Base-by-base conservation (phyloP, 2,329 filamentous ascomycete genomes). In the Penicillium palitans region DNA sequence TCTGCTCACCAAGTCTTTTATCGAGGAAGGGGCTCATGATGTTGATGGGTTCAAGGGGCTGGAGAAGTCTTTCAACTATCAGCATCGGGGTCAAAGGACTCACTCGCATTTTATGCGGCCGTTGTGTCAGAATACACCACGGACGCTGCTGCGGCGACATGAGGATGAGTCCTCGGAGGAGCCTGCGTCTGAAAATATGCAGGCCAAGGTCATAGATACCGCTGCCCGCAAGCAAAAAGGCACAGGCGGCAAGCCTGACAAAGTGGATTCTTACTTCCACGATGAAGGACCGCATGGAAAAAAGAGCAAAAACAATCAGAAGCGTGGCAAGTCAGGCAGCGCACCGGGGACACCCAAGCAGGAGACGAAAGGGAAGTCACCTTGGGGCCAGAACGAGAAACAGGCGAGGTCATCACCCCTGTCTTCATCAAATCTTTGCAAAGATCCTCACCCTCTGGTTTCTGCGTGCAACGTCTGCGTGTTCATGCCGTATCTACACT, bases 401-500 rank as follows among this genome's bases (percentile, higher is more conserved):
- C 68, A 51, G 40, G 40, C 52, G 6, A 60, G 60, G 9, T 46
- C 57, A 35, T 62, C 64, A 7, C 46, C 35, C 59, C 71, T 29
- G 68, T 73, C 60, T 62, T 69, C 66, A 63, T 69, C 66, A 63
- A 80, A 58, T 71, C 74, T 69, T 61, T 80, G 59, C 51, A 70
- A 68, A 46, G 70, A 74, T 6, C 56, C 59, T 8, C 60, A 62
- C 21, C 47, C 61, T 8, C 55, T 63, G 33, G 47, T 61, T 24
- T 50, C 66, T 24, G 55, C 66, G 12, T 63, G 65, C 42, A 68
- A 71, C 60, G 68, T 76, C 56, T 70, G 72, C 42, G 59, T 73
- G 6, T 82, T 86, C 73, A 87, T 88, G 84, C 86, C 86, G 0
- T 88, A 87, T 64, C 72, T 88, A 4, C 85, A 88, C 66, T 88